Base-by-base conservation (phyloP, 352 stramenopile species). In the Proteromonas lacertae region DNA sequence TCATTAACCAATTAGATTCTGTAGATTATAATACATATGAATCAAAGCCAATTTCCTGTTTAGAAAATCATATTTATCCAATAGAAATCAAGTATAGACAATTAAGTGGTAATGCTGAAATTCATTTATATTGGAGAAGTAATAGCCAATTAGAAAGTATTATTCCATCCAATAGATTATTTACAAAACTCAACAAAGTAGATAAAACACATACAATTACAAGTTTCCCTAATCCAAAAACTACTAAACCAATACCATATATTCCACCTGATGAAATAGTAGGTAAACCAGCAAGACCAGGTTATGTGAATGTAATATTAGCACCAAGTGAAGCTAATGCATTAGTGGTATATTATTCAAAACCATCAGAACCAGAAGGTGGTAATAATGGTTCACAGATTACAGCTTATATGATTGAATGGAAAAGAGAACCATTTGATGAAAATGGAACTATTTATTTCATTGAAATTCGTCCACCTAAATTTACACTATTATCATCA, bases 31-130 rank as follows among this genome's bases (percentile, higher is more conserved):
- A 52, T 66, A n/a, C 51, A 66, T 19, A 50, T 74, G 36, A 59
- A 66, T 9, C 51, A 60, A 44, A 4, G 43, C n/a, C n/a, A n/a
- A n/a, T n/a, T n/a, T n/a, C n/a, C n/a, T 50, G 88, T 3, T 50
- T 66, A 2, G 69, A 69, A 22, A 65, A 70, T 36, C 63, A 66
- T 7, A 39, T 91, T 9, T 53, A 65, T 13, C 33, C 59, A 31
- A 71, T 90, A 26, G 65, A 74, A 23, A 52, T 92, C 14, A 76
- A 93, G 47, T 92, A 82, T 48, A 59, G 73, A 9, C 71, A 91
- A 37, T 78, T 86, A 48, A 59, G 60, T 7, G 77, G 70, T 0
- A 45, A 63, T 16, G 76, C 72, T 0, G 60, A 57, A 9, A 57
- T 80, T 35, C 55, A 61, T 25, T 51, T 93, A 0, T 45, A 64